Base-by-base conservation (phyloP, 805 yeast species). In the Yamadazyma olivae region DNA sequence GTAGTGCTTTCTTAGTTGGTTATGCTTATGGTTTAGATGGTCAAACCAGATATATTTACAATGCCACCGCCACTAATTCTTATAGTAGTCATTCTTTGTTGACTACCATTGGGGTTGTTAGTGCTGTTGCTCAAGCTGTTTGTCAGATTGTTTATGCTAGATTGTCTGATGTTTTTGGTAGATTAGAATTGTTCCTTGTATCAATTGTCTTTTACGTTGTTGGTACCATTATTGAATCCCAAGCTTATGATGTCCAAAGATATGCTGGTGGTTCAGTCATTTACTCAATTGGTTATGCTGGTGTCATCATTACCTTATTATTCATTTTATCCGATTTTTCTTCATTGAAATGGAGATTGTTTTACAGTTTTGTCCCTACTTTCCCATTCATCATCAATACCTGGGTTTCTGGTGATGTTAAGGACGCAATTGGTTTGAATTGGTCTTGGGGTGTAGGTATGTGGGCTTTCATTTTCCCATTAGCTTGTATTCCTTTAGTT, bases 381-480 rank as follows among this genome's bases (percentile, higher is more conserved):
- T 66, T 77, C 50, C 90, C 91, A 3, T 81, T 72, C 50, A 75
- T 84, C 49, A 79, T 84, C 57, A 84, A 81, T 59, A 80, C 90
- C 9, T 84, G 91, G 91, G 68, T 82, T 39, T 61, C 81, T 22
- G 91, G 89, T 52, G 63, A 79, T 48, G 64, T 83, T 32, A 60
- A 71, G 10, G 43, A 56, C 6, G 59, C 58, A 22, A 54, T 68
- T 39, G 61, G 61, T 26, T 54, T 52, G 4, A 54, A 70, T 24
- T 80, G 86, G 83, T 68, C 78, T n/a, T 83, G 89, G 89, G 83
- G 81, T 49, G 75, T 82, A 46, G 88, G 82, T 25, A 81, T 83
- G 76, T 83, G 84, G 83, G 88, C 88, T 3, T 78, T 81, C 48
- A 81, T 83, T 44, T 74, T 79, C 67, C 90, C 90, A 24, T 61